A percentile compares a stretch with the other conserved stretches of the same genome.
These are phyloP conservation scores for Rhodotorula sp. DNA, from an alignment of 1,284 basidiomycete species.

Conservation along the genomic window DNA sequence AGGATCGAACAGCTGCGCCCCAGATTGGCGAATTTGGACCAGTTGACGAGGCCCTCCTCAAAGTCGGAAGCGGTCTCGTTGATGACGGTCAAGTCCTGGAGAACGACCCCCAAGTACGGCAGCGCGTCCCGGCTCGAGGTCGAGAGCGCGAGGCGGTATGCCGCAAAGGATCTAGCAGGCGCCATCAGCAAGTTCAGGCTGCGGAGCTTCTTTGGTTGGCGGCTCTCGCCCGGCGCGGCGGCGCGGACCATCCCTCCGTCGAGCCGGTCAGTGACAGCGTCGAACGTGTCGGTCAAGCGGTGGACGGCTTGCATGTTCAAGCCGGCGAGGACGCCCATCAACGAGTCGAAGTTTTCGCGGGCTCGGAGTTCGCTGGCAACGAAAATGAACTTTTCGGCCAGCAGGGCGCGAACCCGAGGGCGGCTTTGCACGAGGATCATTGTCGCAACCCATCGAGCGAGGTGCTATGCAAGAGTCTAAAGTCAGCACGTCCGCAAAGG, in stretches of 20 bases:
- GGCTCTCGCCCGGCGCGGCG: conserved; percentile 4
- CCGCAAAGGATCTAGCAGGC: conserved; percentile 42
- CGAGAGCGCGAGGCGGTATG: conserved; percentile 45
- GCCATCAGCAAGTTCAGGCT: conserved; percentile 46
- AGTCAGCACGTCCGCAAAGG: neutral
- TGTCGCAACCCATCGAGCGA: conserved; percentile 43
- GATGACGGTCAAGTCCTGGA: conserved; percentile 46
- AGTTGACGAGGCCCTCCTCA: conserved; percentile 46
- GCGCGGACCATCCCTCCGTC: conserved; percentile 12
- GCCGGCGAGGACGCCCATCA: conserved; percentile 47
- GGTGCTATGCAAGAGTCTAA: conserved; percentile 9
- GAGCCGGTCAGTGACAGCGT: conserved; percentile 38
- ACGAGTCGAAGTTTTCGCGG: conserved; percentile 46
- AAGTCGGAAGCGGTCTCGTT: conserved; percentile 46
- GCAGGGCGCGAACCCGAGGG: conserved; percentile 37
- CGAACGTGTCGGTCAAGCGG: conserved; percentile 42
- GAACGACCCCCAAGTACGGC: conserved; percentile 47
- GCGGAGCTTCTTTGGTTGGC: conserved; percentile 42
- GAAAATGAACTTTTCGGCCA: conserved; percentile 45
- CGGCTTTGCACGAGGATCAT: conserved; percentile 45
- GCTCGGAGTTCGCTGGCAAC: conserved; percentile 43
- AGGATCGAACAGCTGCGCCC: conserved; percentile 42
- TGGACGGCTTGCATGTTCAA: conserved; percentile 46
- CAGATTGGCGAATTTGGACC: conserved; percentile 46
- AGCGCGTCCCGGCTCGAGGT: conserved; percentile 42